Conservation (phyloP, 2,329 filamentous ascomycete species). For the Monosporascus ibericus region DNA sequence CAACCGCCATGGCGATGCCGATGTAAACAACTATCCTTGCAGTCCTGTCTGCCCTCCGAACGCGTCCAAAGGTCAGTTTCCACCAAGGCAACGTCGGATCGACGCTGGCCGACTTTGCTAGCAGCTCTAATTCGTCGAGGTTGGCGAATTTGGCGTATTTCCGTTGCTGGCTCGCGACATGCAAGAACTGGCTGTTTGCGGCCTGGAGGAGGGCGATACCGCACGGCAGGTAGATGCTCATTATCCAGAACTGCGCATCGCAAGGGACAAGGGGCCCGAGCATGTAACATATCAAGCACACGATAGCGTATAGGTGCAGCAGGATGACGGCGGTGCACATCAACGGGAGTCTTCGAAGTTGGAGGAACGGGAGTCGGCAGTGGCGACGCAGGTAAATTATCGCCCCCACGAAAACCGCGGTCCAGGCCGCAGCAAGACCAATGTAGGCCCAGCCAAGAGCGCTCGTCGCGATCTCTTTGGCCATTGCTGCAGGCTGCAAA, state of each 20-base stretch:
- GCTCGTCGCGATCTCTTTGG: background rate
- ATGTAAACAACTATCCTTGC: constrained; percentile 45
- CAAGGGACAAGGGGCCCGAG: constrained; percentile 37
- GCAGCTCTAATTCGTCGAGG: constrained; percentile 10
- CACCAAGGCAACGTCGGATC: constrained; percentile 13
- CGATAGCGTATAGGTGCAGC: constrained; percentile 15
- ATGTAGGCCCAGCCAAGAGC: constrained; percentile 13
- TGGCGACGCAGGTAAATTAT: constrained; percentile 17
- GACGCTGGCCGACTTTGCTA: constrained; percentile 16
- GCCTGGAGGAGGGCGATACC: constrained; percentile 63
- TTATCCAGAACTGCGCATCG: constrained; percentile 57
- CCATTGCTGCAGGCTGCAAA: background rate
- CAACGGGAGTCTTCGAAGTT: constrained; percentile 25
- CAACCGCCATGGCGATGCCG: constrained; percentile 46
- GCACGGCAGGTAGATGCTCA: constrained; percentile 58
- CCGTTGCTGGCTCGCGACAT: constrained; percentile 50
- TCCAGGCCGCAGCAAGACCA: constrained; percentile 11
- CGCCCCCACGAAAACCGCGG: constrained; percentile 13
- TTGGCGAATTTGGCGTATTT: constrained; percentile 27
- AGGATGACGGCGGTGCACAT: constrained; percentile 18
- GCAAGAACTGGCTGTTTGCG: constrained; percentile 54
- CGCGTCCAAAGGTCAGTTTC: constrained; percentile 23
- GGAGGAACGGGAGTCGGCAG: constrained; percentile 20
- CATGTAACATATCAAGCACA: constrained; percentile 25
- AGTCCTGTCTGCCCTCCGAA: constrained; percentile 37